These are phyloP conservation scores for Mycena polygramma DNA, from an alignment of 768 basidiomycete species.

Conservation along the genomic window DNA sequence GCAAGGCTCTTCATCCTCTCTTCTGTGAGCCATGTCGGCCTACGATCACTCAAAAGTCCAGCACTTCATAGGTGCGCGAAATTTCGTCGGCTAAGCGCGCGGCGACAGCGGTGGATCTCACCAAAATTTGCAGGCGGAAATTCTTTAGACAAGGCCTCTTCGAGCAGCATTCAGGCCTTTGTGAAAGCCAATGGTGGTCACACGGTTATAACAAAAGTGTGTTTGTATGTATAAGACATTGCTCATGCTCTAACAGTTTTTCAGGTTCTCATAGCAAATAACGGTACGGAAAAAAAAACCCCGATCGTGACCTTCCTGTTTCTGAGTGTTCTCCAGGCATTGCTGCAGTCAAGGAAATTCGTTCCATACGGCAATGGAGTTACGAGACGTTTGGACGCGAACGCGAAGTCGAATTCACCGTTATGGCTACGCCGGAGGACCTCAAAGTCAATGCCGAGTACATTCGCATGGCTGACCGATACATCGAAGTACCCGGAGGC, in stretches of 20 bases:
- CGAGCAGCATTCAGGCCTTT: constrained; percentile 89
- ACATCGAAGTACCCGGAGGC: constrained; percentile 98
- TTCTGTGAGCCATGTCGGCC: constrained; percentile 56
- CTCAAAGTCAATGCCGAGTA: constrained; percentile 99
- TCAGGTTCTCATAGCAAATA: constrained; percentile 98
- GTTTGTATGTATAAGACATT: constrained; percentile 38
- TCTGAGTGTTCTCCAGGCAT: constrained; percentile 72
- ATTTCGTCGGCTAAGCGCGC: constrained; percentile 32
- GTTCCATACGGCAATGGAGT: constrained; percentile 99
- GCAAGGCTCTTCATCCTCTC: constrained; percentile 36
- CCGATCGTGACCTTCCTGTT: not conserved
- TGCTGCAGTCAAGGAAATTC: constrained; percentile 99
- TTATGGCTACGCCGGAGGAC: constrained; percentile 99
- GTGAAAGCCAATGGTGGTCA: constrained; percentile 93
- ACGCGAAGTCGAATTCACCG: constrained; percentile 96
- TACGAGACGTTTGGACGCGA: constrained; percentile 99
- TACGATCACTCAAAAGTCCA: constrained; percentile 70
- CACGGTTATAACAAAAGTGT: constrained; percentile 97
- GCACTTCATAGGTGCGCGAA: constrained; percentile 61
- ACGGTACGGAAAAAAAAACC: constrained; percentile 65
- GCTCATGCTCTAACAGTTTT: constrained; percentile 71
- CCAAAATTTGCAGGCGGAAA: constrained; percentile 81
- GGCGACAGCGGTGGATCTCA: constrained; percentile 8
- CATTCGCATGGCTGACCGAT: constrained; percentile 99
- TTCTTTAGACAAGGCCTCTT: constrained; percentile 85